A percentile compares a stretch with the other conserved stretches of the same genome.
phyloP scores from a whole-genome alignment of 352 stramenopile species.

The Phytophthora pluvialis region DNA sequence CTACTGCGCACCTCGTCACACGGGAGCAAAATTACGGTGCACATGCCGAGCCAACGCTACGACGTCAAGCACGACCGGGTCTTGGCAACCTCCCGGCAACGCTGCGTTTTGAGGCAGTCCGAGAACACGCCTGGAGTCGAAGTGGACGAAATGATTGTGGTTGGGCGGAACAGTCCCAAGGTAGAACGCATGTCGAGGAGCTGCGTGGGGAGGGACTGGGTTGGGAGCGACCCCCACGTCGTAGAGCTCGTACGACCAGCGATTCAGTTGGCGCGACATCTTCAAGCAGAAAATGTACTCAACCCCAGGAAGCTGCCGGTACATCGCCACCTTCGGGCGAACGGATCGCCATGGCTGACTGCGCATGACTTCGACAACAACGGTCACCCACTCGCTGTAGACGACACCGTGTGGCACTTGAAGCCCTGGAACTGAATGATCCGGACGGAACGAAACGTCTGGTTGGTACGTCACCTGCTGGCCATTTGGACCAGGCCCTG shows the following conservation, averaged over 20 bases:
- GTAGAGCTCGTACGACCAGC: conserved; percentile 1
- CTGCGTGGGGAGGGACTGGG: neutral
- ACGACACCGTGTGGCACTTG: neutral
- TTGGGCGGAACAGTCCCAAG: no score
- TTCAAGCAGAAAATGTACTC: neutral
- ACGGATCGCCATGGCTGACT: neutral
- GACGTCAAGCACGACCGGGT: neutral
- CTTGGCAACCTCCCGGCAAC: neutral
- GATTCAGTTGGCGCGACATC: neutral
- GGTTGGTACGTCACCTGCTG: neutral
- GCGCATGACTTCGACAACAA: neutral
- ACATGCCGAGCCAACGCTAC: neutral
- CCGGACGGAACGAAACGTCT: neutral
- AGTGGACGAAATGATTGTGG: neutral
- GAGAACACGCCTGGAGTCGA: neutral
- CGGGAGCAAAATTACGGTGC: no score
- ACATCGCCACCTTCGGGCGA: neutral
- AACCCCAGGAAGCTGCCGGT: neutral
- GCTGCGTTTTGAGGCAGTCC: neutral
- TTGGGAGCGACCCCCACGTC: neutral
- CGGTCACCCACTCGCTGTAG: neutral
- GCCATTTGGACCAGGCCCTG: neutral
- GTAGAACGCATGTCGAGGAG: no score
- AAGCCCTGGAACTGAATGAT: neutral
- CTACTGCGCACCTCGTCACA: no score